Conservation (phyloP, 23 red algal species). For the Gracilariopsis chorda region DNA sequence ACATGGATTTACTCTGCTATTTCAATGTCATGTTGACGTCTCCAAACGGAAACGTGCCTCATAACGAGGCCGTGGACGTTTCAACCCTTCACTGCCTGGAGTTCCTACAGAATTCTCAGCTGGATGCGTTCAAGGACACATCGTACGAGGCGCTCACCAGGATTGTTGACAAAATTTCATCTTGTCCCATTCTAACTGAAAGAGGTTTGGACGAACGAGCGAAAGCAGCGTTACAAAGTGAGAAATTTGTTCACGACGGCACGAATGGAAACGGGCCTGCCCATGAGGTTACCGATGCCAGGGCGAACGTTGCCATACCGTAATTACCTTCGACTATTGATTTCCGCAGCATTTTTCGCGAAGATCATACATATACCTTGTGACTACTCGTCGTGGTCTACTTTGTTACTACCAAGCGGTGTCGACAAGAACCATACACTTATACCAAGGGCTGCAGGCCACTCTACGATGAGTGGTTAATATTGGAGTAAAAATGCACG, state of each 20-base stretch:
- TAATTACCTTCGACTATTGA: too few species aligned
- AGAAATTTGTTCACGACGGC: not conserved
- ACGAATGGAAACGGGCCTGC: not conserved
- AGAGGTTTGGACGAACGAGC: not conserved
- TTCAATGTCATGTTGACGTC: conserved; percentile 81
- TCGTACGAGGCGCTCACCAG: conserved; percentile 37
- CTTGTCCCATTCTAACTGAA: conserved; percentile 65
- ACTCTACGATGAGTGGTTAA: too few species aligned
- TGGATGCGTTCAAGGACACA: conserved; percentile 68
- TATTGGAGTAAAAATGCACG: too few species aligned
- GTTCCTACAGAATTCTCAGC: conserved; percentile 41
- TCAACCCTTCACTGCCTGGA: conserved; percentile 59
- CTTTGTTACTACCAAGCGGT: too few species aligned
- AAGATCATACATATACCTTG: too few species aligned
- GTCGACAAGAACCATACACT: too few species aligned
- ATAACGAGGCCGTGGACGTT: conserved; percentile 52
- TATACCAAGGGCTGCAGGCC: too few species aligned
- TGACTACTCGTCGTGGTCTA: too few species aligned
- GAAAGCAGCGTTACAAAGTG: not conserved
- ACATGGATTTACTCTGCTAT: conserved; percentile 69
- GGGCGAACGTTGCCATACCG: not conserved
- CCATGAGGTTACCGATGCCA: not conserved
- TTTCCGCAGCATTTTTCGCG: too few species aligned
- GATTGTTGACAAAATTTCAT: conserved; percentile 50
- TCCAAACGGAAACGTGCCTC: conserved; percentile 68